Conservation (phyloP, 345 rosid genomes). For the Cardamine resedifolia region DNA sequence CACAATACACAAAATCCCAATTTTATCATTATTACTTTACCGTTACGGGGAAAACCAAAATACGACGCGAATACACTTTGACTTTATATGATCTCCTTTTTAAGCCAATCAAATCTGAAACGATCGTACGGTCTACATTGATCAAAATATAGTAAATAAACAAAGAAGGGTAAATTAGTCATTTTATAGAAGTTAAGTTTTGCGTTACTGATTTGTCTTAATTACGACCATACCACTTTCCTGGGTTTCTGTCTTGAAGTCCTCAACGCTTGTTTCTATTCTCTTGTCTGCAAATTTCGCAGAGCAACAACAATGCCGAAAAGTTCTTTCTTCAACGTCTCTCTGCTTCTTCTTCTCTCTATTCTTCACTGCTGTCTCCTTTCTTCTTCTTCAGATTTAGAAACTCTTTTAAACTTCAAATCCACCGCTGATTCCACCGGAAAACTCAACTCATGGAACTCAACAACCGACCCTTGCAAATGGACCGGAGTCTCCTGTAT, state of each 20-base stretch:
- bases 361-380: constrained; percentile 8
- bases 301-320: constrained; percentile 56
- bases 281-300: constrained; percentile 6
- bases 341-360: constrained; percentile 3
- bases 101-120: constrained; percentile 2
- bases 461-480: constrained; percentile 50
- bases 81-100: neutral
- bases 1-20: neutral
- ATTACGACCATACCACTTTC: constrained; percentile 35
- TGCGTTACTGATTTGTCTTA: constrained; percentile 11
- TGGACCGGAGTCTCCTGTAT: constrained; percentile 76
- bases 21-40: constrained; percentile 12
- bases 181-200: neutral
- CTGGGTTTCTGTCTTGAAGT: neutral
- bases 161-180: constrained; percentile 24
- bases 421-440: constrained; percentile 53
- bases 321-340: constrained; percentile 13
- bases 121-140: constrained; percentile 25
- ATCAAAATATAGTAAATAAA: no score
- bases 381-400: constrained; percentile 47
- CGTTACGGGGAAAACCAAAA: constrained; percentile 26
- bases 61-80: neutral
- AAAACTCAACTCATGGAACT: constrained; percentile 63
- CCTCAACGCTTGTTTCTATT: constrained; percentile 19
- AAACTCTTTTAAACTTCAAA: constrained; percentile 56